These are phyloP conservation scores for Solanum hybrid DNA, from an alignment of 305 asterid genomes.

Conservation along the genomic window DNA sequence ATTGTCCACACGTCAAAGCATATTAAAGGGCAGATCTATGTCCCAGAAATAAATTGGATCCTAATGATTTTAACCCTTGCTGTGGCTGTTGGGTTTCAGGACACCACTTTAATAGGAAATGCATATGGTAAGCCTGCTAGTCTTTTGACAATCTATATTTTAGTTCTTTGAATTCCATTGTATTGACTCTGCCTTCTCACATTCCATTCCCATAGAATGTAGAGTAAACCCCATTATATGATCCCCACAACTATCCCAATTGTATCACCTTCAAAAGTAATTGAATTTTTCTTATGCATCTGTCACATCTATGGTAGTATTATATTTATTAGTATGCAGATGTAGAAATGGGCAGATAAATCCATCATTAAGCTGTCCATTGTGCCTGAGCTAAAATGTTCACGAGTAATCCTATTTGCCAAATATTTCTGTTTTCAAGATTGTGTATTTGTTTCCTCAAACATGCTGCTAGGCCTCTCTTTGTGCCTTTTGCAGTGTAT, in stretches of 20 bases:
- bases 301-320: not conserved
- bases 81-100: constrained; percentile 59
- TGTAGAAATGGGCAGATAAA: not conserved
- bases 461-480: not conserved
- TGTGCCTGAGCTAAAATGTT: not conserved
- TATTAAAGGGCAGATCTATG: constrained; percentile 68
- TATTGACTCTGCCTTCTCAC: not conserved
- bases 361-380: not conserved
- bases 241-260: not conserved
- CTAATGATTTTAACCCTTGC: constrained; percentile 78
- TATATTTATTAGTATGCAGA: not conserved
- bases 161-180: not conserved
- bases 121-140: constrained; percentile 69
- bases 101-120: constrained; percentile 54
- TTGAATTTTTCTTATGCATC: not conserved
- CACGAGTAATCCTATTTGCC: not conserved
- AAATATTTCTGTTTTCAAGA: not conserved
- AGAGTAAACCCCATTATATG: not conserved
- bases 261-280: not conserved
- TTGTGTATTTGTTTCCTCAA: not conserved
- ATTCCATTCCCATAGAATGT: not conserved
- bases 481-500: not conserved
- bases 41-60: constrained; percentile 79
- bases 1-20: constrained; percentile 78
- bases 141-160: not conserved